Evolutionary conservation across 2,329 filamentous ascomycete genomes (phyloP).

Genomic region (Mycosphaerella arachidis): DNA sequence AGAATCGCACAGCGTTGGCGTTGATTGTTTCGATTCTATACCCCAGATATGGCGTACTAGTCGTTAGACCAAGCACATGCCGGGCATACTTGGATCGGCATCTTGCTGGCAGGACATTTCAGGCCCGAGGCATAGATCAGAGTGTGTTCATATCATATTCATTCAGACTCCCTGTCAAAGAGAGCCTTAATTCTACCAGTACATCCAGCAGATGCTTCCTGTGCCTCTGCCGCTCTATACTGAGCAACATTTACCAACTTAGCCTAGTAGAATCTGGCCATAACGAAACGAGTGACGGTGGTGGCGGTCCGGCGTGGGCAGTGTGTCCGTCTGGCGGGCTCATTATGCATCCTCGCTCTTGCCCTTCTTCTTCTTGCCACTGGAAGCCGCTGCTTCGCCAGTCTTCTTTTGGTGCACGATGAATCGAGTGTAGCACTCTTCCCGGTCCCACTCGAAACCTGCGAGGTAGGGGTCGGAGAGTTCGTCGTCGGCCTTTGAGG

Average conservation of each 20-base stretch:
- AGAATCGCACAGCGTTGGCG: background rate
- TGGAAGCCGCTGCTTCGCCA: conserved; percentile 49
- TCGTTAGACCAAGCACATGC: no score
- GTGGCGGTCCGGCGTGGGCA: background rate
- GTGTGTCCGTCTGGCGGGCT: background rate
- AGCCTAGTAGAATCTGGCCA: background rate
- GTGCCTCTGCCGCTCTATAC: background rate
- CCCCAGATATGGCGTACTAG: background rate
- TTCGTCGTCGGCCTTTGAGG: conserved; percentile 76
- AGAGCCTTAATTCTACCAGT: conserved; percentile 7
- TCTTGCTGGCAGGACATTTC: background rate
- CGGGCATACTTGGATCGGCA: background rate
- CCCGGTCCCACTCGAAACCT: conserved; percentile 94
- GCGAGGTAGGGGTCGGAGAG: conserved; percentile 80
- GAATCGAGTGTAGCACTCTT: conserved; percentile 83
- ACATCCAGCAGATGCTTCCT: conserved; percentile 6
- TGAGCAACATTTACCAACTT: background rate
- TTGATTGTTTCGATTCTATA: background rate
- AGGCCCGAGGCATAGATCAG: background rate
- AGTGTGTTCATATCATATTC: background rate
- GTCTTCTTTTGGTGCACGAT: conserved; percentile 80
- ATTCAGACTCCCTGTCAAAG: background rate
- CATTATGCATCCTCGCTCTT: conserved; percentile 29
- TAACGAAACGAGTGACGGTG: conserved; percentile 18
- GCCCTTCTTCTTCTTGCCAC: conserved; percentile 58